These are phyloP conservation scores for Zygosaccharomyces bisporus DNA, from an alignment of 805 yeast genomes.

Conservation along the genomic window DNA sequence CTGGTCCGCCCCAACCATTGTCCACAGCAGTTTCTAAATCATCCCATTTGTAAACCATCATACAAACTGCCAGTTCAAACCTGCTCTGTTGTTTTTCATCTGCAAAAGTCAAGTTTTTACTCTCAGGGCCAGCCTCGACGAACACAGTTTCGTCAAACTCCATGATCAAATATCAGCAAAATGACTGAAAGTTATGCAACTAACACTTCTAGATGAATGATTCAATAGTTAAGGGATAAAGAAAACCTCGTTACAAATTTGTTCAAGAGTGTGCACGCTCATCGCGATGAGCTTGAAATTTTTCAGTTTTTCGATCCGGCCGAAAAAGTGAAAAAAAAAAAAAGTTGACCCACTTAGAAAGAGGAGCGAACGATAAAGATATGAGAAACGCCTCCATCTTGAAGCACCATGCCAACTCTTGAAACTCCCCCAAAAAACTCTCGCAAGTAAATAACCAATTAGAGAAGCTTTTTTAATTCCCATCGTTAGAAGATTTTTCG, in stretches of 20 bases:
- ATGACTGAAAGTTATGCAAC: background rate
- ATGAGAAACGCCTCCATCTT: slow-evolving; percentile 2
- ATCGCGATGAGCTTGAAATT: slow-evolving; percentile 17
- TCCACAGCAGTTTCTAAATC: slow-evolving; percentile 84
- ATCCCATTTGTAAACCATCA: slow-evolving; percentile 90
- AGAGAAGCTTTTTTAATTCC: background rate
- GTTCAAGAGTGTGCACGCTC: too few species aligned
- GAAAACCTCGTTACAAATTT: too few species aligned
- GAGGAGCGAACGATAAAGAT: background rate
- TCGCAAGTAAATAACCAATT: background rate
- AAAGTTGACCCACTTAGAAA: slow-evolving; percentile 2
- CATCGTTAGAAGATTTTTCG: background rate
- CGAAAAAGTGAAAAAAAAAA: background rate
- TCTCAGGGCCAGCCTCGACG: slow-evolving; percentile 50
- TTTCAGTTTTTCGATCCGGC: slow-evolving; percentile 2
- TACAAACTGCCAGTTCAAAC: slow-evolving; percentile 89
- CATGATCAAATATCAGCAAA: background rate
- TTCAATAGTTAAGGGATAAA: too few species aligned
- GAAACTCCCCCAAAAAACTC: background rate
- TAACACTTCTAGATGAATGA: too few species aligned
- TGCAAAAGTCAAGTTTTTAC: slow-evolving; percentile 39
- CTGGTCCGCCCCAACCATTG: slow-evolving; percentile 94
- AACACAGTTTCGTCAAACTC: slow-evolving; percentile 37
- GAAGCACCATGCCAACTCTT: background rate
- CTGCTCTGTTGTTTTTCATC: slow-evolving; percentile 73